Evolutionary conservation across 768 basidiomycete genomes (phyloP), one percentile per base, ranked within the genome.

Genomic region (Mrakia frigida): DNA sequence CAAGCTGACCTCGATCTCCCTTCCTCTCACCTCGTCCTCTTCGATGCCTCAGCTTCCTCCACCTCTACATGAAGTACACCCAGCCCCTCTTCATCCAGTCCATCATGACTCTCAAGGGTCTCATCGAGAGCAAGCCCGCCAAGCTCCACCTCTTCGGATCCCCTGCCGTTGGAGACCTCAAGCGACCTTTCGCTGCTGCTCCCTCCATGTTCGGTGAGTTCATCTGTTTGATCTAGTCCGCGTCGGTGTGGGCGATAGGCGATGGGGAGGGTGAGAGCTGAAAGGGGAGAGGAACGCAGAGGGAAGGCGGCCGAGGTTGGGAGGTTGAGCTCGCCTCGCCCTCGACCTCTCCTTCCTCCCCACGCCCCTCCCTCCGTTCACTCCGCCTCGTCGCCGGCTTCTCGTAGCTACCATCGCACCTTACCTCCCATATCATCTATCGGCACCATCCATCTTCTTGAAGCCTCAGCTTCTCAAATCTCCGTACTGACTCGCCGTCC

Each of bases 31-130:
- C 50, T 33, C 33, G n/a, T 9, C 18, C 11, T 21, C 46, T 50
- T 50, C 46, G 46, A 50, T 63, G 3, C 11, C n/a, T 0, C 53
- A 75, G 73, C 74, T 75, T 76, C 72, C 67, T 73, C 86, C 96
- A 99, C 85, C 78, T 91, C 72, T 98, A 98, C 88, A 86, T 98
- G 85, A 89, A 92, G 83, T 98, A 92, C 88, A 95, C 94, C 10
- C 95, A 96, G 82, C 96, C 96, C 10, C 88, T 98, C 79, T 96
- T 98, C 85, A 91, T 98, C 79, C 96, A 98, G 83, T 88, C 88
- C 18, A 87, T 99, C 80, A 97, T 96, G 93, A 92, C 92, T n/a
- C 75, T 97, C 81, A 98, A 99, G 86, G 88, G 87, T 61, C 83
- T 95, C 39, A 92, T 91, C 83, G 95, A 98, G 81, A 90, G 91